Evolutionary conservation across 148 eudicot genomes (phyloP).

Genomic region (Pouteria glomerata): DNA sequence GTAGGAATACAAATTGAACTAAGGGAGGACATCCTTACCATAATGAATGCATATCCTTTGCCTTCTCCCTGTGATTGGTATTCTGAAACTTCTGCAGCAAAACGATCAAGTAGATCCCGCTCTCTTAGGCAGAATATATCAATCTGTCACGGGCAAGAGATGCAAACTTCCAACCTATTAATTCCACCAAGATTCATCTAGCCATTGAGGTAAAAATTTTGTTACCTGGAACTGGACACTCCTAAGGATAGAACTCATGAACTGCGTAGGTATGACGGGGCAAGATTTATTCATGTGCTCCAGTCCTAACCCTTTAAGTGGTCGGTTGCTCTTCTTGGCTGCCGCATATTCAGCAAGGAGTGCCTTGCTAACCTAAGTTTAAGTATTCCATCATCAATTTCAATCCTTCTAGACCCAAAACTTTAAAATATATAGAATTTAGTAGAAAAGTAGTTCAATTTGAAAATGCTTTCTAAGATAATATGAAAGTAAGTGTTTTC

Average conservation of each 20-base stretch:
- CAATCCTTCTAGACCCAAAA: not conserved
- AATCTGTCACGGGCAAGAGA: slow-evolving; percentile 31
- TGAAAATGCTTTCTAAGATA: not conserved
- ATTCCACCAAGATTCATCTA: not conserved
- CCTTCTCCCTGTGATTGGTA: slow-evolving; percentile 66
- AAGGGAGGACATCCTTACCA: slow-evolving; percentile 36
- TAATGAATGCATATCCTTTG: slow-evolving; percentile 64
- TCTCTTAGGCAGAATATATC: slow-evolving; percentile 86
- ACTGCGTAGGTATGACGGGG: slow-evolving; percentile 65
- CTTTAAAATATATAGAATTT: not conserved
- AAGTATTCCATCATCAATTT: not conserved
- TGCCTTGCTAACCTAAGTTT: slow-evolving; percentile 80
- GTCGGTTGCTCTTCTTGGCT: slow-evolving; percentile 55
- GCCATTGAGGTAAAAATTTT: not conserved
- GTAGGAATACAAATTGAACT: not conserved
- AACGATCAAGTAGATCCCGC: slow-evolving; percentile 71
- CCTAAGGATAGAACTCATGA: slow-evolving; percentile 53
- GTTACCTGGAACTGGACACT: slow-evolving; percentile 70
- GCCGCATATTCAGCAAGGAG: slow-evolving; percentile 60
- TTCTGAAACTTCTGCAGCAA: slow-evolving; percentile 65
- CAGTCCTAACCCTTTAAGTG: slow-evolving; percentile 80
- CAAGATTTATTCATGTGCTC: slow-evolving; percentile 83
- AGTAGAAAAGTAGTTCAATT: not conserved
- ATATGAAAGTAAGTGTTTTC: no score
- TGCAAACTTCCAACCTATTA: not conserved